These are phyloP conservation scores for Tetrapyrgos nigripes DNA, from an alignment of 1,284 basidiomycete genomes.

Conservation along the genomic window DNA sequence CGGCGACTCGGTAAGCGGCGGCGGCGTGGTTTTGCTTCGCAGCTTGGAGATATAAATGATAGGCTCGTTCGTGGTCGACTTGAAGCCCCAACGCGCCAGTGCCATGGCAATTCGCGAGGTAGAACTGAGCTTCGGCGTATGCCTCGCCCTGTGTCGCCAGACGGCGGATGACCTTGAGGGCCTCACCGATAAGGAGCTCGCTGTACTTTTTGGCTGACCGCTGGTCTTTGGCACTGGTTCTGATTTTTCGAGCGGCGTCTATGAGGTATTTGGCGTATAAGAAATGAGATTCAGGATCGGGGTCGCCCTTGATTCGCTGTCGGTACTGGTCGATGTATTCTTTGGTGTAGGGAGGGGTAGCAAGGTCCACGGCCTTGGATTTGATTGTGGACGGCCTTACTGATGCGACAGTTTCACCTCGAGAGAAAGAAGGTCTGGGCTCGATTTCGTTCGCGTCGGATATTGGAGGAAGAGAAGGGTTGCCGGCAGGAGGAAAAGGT, in stretches of 20 bases:
- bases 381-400: slow-evolving; percentile 69
- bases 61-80: slow-evolving; percentile 97
- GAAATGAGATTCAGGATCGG: slow-evolving; percentile 99
- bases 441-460: slow-evolving; percentile 50
- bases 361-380: slow-evolving; percentile 85
- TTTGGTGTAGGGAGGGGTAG: slow-evolving; percentile 91
- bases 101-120: slow-evolving; percentile 97
- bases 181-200: slow-evolving; percentile 88
- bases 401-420: slow-evolving; percentile 62
- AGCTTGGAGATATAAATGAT: slow-evolving; percentile 97
- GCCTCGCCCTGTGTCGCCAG: slow-evolving; percentile 90
- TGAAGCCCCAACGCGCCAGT: slow-evolving; percentile 93
- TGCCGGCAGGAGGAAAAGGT: slow-evolving; percentile 8
- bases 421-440: slow-evolving; percentile 59
- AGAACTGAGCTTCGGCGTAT: slow-evolving; percentile 98
- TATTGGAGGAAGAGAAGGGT: slow-evolving; percentile 13
- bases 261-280: slow-evolving; percentile 97
- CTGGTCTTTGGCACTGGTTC: slow-evolving; percentile 75
- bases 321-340: slow-evolving; percentile 98
- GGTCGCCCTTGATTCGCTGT: slow-evolving; percentile 95
- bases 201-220: slow-evolving; percentile 88
- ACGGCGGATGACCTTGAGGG: slow-evolving; percentile 91
- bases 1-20: slow-evolving; percentile 96
- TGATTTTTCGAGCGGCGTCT: slow-evolving; percentile 96
- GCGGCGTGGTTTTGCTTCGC: slow-evolving; percentile 97